Conservation (phyloP, 2,329 filamentous ascomycete genomes). For the Falciphora oryzae region DNA sequence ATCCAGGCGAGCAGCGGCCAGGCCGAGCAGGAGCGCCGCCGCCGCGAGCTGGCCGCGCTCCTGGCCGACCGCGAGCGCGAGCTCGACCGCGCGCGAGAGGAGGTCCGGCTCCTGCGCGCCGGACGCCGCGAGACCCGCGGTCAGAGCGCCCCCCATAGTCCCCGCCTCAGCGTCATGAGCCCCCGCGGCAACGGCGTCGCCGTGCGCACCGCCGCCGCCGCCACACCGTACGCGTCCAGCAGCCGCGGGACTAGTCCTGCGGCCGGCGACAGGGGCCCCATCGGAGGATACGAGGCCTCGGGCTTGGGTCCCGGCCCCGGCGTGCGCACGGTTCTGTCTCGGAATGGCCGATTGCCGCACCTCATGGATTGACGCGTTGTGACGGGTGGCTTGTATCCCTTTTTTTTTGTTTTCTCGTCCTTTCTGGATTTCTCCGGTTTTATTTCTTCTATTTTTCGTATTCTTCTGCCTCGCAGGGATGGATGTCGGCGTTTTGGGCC, state of each 20-base stretch:
- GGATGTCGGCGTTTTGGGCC: not conserved
- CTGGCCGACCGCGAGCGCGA: constrained; percentile 47
- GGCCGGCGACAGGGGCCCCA: no score
- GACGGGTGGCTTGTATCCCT: not conserved
- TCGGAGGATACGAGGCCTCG: not conserved
- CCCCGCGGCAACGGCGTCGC: constrained; percentile 29
- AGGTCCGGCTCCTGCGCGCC: constrained; percentile 41
- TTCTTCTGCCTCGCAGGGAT: not conserved
- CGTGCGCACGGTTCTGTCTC: not conserved
- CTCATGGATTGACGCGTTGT: not conserved
- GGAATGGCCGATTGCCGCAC: not conserved
- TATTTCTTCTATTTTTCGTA: constrained; percentile 5
- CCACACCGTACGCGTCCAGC: constrained; percentile 12
- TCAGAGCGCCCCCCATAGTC: constrained; percentile 52
- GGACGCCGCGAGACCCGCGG: constrained; percentile 50
- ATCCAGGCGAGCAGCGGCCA: constrained; percentile 29
- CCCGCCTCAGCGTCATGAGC: constrained; percentile 48
- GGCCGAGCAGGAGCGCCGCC: constrained; percentile 27
- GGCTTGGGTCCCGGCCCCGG: not conserved
- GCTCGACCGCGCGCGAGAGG: constrained; percentile 41
- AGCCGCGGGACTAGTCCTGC: constrained; percentile 12
- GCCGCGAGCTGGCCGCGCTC: constrained; percentile 32
- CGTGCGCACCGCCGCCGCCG: constrained; percentile 19
- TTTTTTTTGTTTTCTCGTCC: not conserved
- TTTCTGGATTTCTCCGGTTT: not conserved